Evolutionary conservation across 1,139 yeast genomes (phyloP), one percentile per base, ranked within the genome.

Genomic region (Debaryomyces nepalensis): DNA sequence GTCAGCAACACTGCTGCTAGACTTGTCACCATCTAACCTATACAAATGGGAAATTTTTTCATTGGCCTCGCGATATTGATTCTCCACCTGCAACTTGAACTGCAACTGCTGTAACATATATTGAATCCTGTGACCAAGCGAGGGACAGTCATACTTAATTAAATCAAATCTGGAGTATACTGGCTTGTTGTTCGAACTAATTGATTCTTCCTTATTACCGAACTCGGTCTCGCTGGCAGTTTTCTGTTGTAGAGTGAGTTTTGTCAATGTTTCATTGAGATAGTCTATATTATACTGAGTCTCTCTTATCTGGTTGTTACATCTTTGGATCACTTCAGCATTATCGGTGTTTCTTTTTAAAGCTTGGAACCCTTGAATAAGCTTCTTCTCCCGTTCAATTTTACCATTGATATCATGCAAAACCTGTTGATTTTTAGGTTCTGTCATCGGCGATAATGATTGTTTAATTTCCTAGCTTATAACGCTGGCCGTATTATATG

Each of bases 81-180:
- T 83, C 64, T 93, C 99, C 31, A 93, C 96, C 58, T 91, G 95
- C 40, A 91, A 74, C 64, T 93, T 93, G 64, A 91, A 90, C 59
- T 90, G 97, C 43, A 93, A 73, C 62, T 90, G 96, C 64, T 90
- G 97, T 44, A 93, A 75, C 98, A 93, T 91, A 55, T 87, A 84
- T 63, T 89, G 97, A 56, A 93, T 93, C 51, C 95, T 81, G 56
- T 93, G 97, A n/a, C 97, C 97, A 54, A 93, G 70, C 1, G 96
- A 87, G 0, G 97, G 97, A 53, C 97, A 88, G 55, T 93, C 97
- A 59, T 89, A 90, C 55, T 90, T 90, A 61, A 89, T 78, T 47
- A 93, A 71, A 61, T 93, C 99, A 54, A 91, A 69, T 26, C 88
- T 73, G 0, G 91, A 79, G 56, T 78, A 81, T 10, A 70, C 55